Base-by-base conservation (phyloP, 345 rosid genomes). In the Citrus cavaleriei region DNA sequence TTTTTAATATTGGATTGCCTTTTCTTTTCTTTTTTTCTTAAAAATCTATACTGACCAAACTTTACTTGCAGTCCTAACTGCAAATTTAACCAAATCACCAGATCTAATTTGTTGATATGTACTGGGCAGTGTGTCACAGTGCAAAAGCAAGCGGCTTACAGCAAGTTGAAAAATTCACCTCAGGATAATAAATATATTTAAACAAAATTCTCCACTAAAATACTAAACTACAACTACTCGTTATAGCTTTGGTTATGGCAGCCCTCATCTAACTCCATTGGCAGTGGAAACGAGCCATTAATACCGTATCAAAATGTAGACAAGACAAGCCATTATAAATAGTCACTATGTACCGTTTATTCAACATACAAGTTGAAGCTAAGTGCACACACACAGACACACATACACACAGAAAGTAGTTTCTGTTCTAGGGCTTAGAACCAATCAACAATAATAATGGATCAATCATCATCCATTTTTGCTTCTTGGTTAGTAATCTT, bases 201-300 rank as follows among this genome's bases (percentile, higher is more conserved):
- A 37, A 27, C 19, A 14, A 6, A 24, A 69, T 62, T 46, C 28
- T 42, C 30, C 68, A 58, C 68, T 30, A 69, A 37, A 46, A 32
- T 24, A 35, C 35, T 5, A 70, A 84, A 59, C 19, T 51, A 30
- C 24, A 30, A 35, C 78, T 59, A 64, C 73, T 46, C 35, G 35
- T 27, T 75, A 70, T 0, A 3, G 27, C 64, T 46, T 68, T 65
- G 58, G 57, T 68, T 37, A 59, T 54, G 80, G 82, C 57, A 19
- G 42, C 73, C 46, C 34, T 42, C 70, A 67, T 63, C 79, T 80
- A 68, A 61, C 82, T 61, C 35, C 61, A 32, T 18, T 40, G 81
- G 71, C 18, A 77, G 79, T 80, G 51, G 80, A 12, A 77, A 63
- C 68, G 6, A 49, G 66, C 81, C 87, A 82, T 86, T 84, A 86